Evolutionary conservation across 192 early-diverging fungal genomes (phyloP), one percentile per base, ranked within the genome.

Genomic region (Neocallimastix lanati): DNA sequence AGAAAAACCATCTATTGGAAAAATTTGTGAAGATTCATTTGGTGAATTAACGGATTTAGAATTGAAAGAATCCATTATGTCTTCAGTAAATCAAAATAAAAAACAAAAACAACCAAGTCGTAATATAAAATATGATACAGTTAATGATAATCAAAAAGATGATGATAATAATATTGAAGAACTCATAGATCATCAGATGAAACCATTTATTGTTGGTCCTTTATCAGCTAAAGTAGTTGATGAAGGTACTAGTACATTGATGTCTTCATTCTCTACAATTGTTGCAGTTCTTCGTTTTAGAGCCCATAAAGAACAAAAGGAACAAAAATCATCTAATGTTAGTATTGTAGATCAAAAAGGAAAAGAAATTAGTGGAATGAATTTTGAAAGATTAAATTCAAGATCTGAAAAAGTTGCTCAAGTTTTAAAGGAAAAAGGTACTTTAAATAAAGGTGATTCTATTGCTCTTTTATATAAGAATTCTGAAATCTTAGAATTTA

Each of bases 401-500:
- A 83, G 90, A 28, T 92, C 94, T 9, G 90, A 93, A 79, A 92
- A 92, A 78, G 82, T 94, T 9, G 89, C 91, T 14, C 87, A 90
- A 80, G 82, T 88, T 28, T 88, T 96, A 77, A 88, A 86, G 35
- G 88, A 92, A 77, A 89, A 90, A 78, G 84, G 87, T 79, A 86
- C 86, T 28, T 76, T 93, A 29, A 81, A 80, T n/a, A 82, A 85
- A 18, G 94, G 93, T 12, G 91, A 91, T 76, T 86, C 90, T 11
- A 90, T 95, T 5, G 93, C 93, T 4, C 84, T 96, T 28, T 86
- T 96, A 29, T 96, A 92, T 83, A 88, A 92, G 50, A 94, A 93
- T 82, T 87, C 87, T 37, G 94, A 96, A 81, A 87, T 92, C 38
- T 81, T 93, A 77, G 94, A 96, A n/a, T 94, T 92, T 81, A 81